Evolutionary conservation across 305 asterid species (phyloP), one percentile per base, ranked within the genome.

Genomic region (Ajuga reptans): DNA sequence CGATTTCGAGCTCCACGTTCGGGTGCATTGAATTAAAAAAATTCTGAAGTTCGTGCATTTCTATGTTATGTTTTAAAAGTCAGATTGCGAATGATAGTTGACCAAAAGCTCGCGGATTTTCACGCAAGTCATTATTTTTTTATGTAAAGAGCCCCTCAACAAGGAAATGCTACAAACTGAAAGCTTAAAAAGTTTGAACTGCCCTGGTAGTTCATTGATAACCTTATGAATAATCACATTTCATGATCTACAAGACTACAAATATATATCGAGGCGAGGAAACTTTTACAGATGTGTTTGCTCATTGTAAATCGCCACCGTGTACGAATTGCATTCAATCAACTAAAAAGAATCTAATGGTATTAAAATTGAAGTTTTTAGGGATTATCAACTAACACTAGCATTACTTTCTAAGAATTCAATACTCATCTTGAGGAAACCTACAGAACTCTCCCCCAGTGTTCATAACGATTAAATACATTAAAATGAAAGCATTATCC

Each of bases 91-190:
- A 0, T 21, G 27, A 21, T 21, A 21, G 2, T 21, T 21, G 2
- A 21, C 27, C 27, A 21, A 21, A 21, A 21, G 27, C 1, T 21
- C 27, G 27, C 2, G 27, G 2, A 21, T 21, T 21, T 21, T 21
- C 2, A 21, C 27, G 27, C 2, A 21, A 21, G 27, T 2, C 27
- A 21, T 21, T 21, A 2, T 21, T 2, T 21, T 31, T 31, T 31
- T 33, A 56, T 61, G 37, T 3, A 64, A 9, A 69, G 15, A 65
- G 61, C 46, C 39, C 68, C 17, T 42, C 3, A 51, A 56, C 31
- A 50, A 58, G 55, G 71, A 66, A 21, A 47, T 49, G 53, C 65
- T 36, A 52, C 43, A 36, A 37, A n/a, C 64, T 49, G 46, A 51
- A 63, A 42, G 64, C 33, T 53, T 53, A 59, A 29, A 11, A 34